These are phyloP conservation scores for Mucor piriformis DNA, from an alignment of 371 early-diverging fungal genomes.

Conservation along the genomic window DNA sequence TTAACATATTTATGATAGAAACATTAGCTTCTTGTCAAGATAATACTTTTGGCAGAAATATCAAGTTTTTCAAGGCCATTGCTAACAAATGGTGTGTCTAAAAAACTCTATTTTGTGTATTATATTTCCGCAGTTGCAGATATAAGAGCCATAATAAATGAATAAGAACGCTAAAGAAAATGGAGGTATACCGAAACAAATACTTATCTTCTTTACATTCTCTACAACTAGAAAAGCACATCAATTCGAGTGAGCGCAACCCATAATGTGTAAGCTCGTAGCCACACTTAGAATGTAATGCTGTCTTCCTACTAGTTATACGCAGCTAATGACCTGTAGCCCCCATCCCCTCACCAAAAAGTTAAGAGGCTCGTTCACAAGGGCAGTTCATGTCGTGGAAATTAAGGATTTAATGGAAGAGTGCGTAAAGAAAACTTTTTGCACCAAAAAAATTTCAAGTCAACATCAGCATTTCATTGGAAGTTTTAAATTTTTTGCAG, in stretches of 20 bases:
- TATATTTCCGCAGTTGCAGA: too few relatives aligned
- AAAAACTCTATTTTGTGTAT: too few relatives aligned
- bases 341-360: slow-evolving; percentile 15
- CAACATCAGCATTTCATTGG: too few relatives aligned
- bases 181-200: not conserved
- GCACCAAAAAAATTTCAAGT: too few relatives aligned
- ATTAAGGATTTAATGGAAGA: slow-evolving; percentile 9
- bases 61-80: too few relatives aligned
- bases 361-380: slow-evolving; percentile 16
- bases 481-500: too few relatives aligned
- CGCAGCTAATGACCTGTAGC: slow-evolving; percentile 9
- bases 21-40: too few relatives aligned
- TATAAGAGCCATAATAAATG: not conserved
- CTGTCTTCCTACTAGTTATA: slow-evolving; percentile 16
- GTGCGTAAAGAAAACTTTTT: not conserved
- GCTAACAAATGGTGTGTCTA: too few relatives aligned
- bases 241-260: slow-evolving; percentile 18
- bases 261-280: slow-evolving; percentile 17
- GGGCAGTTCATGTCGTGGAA: slow-evolving; percentile 18
- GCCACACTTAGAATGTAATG: slow-evolving; percentile 21
- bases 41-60: too few relatives aligned
- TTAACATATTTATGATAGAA: too few relatives aligned
- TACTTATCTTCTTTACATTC: slow-evolving; percentile 16
- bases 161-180: too few relatives aligned
- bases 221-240: slow-evolving; percentile 19